These are phyloP conservation scores for Penicillium italicum DNA, from an alignment of 2,329 filamentous ascomycete genomes.

Conservation along the genomic window DNA sequence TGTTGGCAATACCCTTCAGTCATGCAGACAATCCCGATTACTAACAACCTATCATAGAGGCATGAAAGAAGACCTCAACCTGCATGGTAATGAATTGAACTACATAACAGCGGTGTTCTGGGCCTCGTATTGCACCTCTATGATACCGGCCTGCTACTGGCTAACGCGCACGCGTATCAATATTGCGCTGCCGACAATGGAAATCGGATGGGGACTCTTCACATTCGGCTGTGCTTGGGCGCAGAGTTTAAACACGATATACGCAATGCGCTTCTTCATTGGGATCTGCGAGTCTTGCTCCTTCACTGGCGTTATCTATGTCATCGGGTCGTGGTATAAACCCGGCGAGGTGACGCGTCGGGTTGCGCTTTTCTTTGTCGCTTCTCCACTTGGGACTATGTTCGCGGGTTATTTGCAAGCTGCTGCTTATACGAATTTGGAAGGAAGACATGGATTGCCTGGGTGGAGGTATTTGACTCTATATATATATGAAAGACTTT, in stretches of 20 bases:
- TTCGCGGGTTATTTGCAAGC: conserved; percentile 19
- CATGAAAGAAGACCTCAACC: conserved; percentile 26
- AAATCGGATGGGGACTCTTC: conserved; percentile 24
- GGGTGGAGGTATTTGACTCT: conserved; percentile 4
- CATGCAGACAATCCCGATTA: not conserved
- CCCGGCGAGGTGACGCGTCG: conserved; percentile 14
- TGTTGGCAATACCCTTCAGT: not conserved
- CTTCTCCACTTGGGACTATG: conserved; percentile 15
- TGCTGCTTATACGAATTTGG: conserved; percentile 16
- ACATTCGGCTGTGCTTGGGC: conserved; percentile 26
- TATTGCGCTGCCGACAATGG: conserved; percentile 19
- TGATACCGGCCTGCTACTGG: conserved; percentile 43
- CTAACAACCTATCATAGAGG: conserved; percentile 8
- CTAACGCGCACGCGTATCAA: conserved; percentile 30
- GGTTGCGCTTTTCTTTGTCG: conserved; percentile 17
- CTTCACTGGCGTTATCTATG: conserved; percentile 31
- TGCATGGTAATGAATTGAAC: conserved; percentile 26
- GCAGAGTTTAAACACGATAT: not conserved
- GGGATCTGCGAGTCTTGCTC: conserved; percentile 22
- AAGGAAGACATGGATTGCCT: conserved; percentile 9
- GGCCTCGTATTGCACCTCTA: conserved; percentile 42
- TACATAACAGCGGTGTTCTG: conserved; percentile 30
- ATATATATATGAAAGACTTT: not conserved
- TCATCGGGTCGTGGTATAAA: conserved; percentile 15
- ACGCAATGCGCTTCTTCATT: not conserved